Evolutionary conservation across 2,329 filamentous ascomycete genomes (phyloP).

Genomic region (Colletotrichum musicola): DNA sequence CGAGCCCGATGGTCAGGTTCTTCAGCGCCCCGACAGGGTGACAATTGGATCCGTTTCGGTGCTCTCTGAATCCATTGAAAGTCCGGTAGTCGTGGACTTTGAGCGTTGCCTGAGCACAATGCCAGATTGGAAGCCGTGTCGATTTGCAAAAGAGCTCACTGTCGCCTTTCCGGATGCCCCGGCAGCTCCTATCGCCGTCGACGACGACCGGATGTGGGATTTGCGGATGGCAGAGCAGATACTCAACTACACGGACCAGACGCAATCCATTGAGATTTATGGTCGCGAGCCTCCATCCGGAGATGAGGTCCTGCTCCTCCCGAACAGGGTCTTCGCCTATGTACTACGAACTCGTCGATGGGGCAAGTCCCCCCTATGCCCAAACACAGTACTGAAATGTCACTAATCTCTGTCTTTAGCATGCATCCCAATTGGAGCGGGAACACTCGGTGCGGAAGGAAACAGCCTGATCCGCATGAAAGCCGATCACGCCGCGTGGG

Average conservation of each 20-base stretch:
- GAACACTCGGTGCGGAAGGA: neutral
- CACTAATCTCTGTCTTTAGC: neutral
- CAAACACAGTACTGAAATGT: too few species aligned
- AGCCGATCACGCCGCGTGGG: neutral
- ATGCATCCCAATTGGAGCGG: neutral
- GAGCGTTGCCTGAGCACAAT: neutral
- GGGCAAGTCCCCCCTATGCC: too few species aligned
- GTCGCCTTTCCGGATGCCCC: neutral
- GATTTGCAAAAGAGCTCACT: neutral
- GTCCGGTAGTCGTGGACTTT: slow-evolving; percentile 9
- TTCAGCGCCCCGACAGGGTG: neutral
- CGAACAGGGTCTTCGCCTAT: neutral
- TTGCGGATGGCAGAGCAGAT: neutral
- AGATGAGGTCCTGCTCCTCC: neutral
- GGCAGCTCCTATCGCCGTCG: too few species aligned
- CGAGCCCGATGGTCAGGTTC: neutral
- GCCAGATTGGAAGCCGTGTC: slow-evolving; percentile 4
- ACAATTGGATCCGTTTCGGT: neutral
- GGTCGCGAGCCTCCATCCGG: neutral
- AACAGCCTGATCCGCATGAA: neutral
- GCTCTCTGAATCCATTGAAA: slow-evolving; percentile 1
- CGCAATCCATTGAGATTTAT: neutral
- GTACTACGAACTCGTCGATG: slow-evolving; percentile 11
- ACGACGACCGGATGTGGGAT: slow-evolving; percentile 10
- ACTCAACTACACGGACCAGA: slow-evolving; percentile 4